phyloP scores from a whole-genome alignment of 352 stramenopile genomes.

The Globisporangium splendens region DNA sequence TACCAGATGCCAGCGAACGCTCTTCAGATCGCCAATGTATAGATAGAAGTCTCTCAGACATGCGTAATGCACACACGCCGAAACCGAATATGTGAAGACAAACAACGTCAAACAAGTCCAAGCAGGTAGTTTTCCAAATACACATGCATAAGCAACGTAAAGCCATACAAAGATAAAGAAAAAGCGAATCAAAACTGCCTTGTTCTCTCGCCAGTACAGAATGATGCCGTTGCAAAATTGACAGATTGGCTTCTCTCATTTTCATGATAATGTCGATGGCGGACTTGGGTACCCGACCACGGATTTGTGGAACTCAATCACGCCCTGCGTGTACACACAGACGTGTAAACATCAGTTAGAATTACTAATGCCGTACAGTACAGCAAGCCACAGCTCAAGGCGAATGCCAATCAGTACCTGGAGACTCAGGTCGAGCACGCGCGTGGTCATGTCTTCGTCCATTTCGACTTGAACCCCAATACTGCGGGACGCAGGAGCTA shows the following conservation, averaged over 20 bases:
- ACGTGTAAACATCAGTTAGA: too few relatives aligned
- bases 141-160: not conserved
- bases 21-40: slow-evolving; percentile 56
- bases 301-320: slow-evolving; percentile 70
- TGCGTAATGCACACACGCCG: too few relatives aligned
- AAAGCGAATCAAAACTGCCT: too few relatives aligned
- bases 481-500: slow-evolving; percentile 56
- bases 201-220: too few relatives aligned
- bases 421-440: slow-evolving; percentile 64
- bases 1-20: slow-evolving; percentile 53
- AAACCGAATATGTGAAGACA: too few relatives aligned
- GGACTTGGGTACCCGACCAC: slow-evolving; percentile 45
- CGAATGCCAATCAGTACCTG: slow-evolving; percentile 30
- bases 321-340: slow-evolving; percentile 29
- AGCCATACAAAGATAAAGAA: too few relatives aligned
- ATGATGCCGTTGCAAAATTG: too few relatives aligned
- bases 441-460: slow-evolving; percentile 82
- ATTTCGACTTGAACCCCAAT: slow-evolving; percentile 76
- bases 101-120: too few relatives aligned
- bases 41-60: too few relatives aligned
- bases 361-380: too few relatives aligned
- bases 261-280: slow-evolving; percentile 21
- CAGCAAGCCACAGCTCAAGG: too few relatives aligned
- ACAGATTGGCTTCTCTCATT: not conserved
- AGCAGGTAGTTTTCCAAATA: not conserved